Conservation (phyloP, 805 yeast species). For the Wickerhamomyces sydowiorum region DNA sequence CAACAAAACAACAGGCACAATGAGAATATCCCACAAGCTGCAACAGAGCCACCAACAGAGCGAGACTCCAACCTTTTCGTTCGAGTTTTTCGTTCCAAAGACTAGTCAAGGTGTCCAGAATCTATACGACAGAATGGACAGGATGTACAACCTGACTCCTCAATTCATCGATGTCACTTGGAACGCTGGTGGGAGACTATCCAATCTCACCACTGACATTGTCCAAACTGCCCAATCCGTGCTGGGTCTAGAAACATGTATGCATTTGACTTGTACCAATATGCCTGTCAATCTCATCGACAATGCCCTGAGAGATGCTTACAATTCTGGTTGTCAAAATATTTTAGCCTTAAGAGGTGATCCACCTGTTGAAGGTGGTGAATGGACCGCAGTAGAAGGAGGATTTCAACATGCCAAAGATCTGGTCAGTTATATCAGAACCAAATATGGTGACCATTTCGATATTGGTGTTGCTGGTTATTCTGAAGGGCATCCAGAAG, state of each 20-base stretch:
- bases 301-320: constrained; percentile 79
- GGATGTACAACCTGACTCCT: constrained; percentile 91
- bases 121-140: constrained; percentile 92
- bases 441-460: constrained; percentile 80
- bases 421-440: constrained; percentile 68
- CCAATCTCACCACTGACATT: constrained; percentile 83
- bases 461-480: constrained; percentile 96
- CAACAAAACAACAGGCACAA: constrained; percentile 4
- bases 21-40: constrained; percentile 36
- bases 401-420: constrained; percentile 88
- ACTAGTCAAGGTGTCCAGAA: constrained; percentile 96
- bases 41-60: constrained; percentile 24
- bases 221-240: constrained; percentile 87
- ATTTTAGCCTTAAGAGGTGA: constrained; percentile 94
- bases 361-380: constrained; percentile 70
- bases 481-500: constrained; percentile 97
- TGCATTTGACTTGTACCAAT: constrained; percentile 96
- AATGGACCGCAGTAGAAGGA: constrained; percentile 45
- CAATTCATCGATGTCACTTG: constrained; percentile 94
- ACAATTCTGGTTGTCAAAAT: constrained; percentile 89
- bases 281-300: constrained; percentile 82
- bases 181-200: constrained; percentile 95
- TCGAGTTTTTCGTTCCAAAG: constrained; percentile 96
- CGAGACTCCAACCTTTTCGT: constrained; percentile 71
- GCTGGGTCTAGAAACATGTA: constrained; percentile 90